These are phyloP conservation scores for Zoysia pacifica DNA, from an alignment of 176 grass and related monocot species.

Conservation along the genomic window DNA sequence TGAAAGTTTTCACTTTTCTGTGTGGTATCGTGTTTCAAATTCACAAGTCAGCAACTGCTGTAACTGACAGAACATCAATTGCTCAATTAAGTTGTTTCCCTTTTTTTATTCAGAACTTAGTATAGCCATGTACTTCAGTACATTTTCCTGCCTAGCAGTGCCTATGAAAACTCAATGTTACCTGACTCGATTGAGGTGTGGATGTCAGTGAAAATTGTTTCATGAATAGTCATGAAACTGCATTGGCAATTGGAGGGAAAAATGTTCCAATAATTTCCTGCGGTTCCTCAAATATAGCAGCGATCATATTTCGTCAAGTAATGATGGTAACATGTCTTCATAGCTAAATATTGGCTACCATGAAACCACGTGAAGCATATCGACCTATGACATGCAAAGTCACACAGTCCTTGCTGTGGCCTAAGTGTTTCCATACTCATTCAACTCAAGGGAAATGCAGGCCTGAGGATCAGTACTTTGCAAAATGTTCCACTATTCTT, in stretches of 20 bases:
- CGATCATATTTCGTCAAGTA: background rate
- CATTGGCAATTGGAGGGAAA: background rate
- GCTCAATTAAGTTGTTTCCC: background rate
- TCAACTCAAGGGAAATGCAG: background rate
- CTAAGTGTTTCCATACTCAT: background rate
- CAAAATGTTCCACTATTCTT: background rate
- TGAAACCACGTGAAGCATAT: background rate
- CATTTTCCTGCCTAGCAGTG: too few relatives aligned
- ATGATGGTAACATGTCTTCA: background rate
- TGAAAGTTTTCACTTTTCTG: too few relatives aligned
- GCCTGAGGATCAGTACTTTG: background rate
- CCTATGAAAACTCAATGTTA: background rate
- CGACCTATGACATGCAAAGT: background rate
- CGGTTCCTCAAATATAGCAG: conserved; percentile 1
- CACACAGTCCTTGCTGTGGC: background rate
- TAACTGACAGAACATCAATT: background rate
- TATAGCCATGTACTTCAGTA: background rate
- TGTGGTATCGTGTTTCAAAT: background rate
- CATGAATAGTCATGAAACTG: background rate
- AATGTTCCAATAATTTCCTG: background rate
- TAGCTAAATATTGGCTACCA: background rate
- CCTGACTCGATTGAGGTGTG: background rate
- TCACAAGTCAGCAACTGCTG: background rate
- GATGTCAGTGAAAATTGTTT: background rate
- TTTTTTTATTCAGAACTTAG: background rate